A percentile compares a stretch with the other conserved stretches of the same genome.
Evolutionary conservation across 768 basidiomycete genomes (phyloP).

Genomic region (Boletus sp.): DNA sequence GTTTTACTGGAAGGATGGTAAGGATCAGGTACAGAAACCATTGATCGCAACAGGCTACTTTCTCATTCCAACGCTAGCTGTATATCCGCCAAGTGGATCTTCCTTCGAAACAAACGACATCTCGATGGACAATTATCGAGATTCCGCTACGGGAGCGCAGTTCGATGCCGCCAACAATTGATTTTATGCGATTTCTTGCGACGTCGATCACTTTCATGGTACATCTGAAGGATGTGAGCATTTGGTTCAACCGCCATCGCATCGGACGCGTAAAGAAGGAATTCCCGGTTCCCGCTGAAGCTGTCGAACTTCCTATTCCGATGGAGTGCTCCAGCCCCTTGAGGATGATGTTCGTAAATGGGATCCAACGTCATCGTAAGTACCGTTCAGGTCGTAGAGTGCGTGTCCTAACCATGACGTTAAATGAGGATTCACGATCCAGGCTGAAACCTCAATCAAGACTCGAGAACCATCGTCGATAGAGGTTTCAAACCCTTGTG

Average conservation of each 20-base stretch:
- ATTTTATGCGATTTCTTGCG: conserved; percentile 82
- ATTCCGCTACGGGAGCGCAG: conserved; percentile 77
- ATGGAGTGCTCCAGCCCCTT: conserved; percentile 49
- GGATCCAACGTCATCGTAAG: conserved; percentile 40
- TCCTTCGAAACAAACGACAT: conserved; percentile 64
- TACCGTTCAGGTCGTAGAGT: neutral
- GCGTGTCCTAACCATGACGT: neutral
- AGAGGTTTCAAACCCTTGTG: too few relatives aligned
- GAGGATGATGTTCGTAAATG: conserved; percentile 56
- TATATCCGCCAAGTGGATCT: conserved; percentile 70
- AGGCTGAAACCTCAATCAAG: conserved; percentile 42
- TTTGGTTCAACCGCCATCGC: conserved; percentile 73
- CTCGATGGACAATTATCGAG: conserved; percentile 37
- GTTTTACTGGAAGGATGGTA: conserved; percentile 82
- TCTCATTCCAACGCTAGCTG: conserved; percentile 42
- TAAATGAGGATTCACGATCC: conserved; percentile 61
- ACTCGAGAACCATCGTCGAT: too few relatives aligned
- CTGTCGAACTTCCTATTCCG: conserved; percentile 49
- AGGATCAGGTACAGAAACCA: conserved; percentile 55
- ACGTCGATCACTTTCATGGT: conserved; percentile 92
- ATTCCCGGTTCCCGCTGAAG: conserved; percentile 36
- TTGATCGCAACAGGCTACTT: neutral
- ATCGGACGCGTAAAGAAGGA: conserved; percentile 59
- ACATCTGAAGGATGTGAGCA: conserved; percentile 64
- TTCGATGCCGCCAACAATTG: conserved; percentile 72